Conservation (phyloP, 2,329 filamentous ascomycete species). For the Aureobasidium namibiae region DNA sequence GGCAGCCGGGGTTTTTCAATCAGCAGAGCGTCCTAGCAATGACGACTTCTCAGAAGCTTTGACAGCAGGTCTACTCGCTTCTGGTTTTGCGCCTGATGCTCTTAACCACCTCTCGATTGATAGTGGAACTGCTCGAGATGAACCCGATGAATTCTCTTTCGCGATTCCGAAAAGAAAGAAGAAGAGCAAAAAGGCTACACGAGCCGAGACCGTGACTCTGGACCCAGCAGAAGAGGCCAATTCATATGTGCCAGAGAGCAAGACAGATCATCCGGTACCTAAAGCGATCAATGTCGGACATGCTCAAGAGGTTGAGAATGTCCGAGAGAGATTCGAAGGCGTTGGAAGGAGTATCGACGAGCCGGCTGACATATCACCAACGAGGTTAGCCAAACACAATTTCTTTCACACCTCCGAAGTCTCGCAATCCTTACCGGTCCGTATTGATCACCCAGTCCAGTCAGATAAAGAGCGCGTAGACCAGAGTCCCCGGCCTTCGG, state of each 20-base stretch:
- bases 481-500: background rate
- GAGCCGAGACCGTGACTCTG: slow-evolving; percentile 19
- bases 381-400: background rate
- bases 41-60: slow-evolving; percentile 29
- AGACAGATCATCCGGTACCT: too few species aligned
- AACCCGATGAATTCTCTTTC: slow-evolving; percentile 25
- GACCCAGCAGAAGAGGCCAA: background rate
- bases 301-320: background rate
- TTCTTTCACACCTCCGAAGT: slow-evolving; percentile 21
- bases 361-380: background rate
- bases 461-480: background rate
- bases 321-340: background rate
- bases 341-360: background rate
- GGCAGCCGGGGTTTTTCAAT: background rate
- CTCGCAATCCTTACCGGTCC: slow-evolving; percentile 19
- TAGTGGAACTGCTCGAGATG: slow-evolving; percentile 16
- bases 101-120: background rate
- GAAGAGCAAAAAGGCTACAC: slow-evolving; percentile 40
- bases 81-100: slow-evolving; percentile 24
- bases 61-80: slow-evolving; percentile 26
- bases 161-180: slow-evolving; percentile 32
- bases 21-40: slow-evolving; percentile 5
- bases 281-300: background rate
- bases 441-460: slow-evolving; percentile 12
- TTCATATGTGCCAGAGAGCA: background rate